phyloP scores from a whole-genome alignment of 257 asterid species.

The Cinchona pubescens region DNA sequence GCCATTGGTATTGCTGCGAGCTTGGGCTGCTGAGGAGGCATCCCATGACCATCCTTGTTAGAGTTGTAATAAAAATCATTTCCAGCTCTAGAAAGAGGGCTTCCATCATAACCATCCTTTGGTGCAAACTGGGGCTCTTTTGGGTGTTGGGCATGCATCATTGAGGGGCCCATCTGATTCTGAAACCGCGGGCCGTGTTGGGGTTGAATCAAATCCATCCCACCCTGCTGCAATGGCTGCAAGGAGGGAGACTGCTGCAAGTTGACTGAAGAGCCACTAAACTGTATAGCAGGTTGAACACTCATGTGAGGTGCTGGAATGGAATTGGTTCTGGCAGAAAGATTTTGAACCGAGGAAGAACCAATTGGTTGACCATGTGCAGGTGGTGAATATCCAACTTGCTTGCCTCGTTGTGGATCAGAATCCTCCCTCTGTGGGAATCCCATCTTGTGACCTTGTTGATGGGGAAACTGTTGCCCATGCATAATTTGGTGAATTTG shows the following conservation, averaged over 20 bases:
- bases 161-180: slow-evolving; percentile 56
- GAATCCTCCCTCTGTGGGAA: slow-evolving; percentile 50
- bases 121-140: slow-evolving; percentile 50
- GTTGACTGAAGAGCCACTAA: slow-evolving; percentile 44
- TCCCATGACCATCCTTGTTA: slow-evolving; percentile 46
- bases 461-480: slow-evolving; percentile 57
- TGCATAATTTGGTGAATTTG: slow-evolving; percentile 48
- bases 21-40: slow-evolving; percentile 65
- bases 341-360: slow-evolving; percentile 43
- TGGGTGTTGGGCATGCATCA: slow-evolving; percentile 56
- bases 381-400: slow-evolving; percentile 61
- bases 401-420: slow-evolving; percentile 58
- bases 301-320: slow-evolving; percentile 37
- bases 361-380: slow-evolving; percentile 52
- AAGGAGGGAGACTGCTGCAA: slow-evolving; percentile 51
- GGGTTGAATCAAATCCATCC: slow-evolving; percentile 41
- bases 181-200: slow-evolving; percentile 59
- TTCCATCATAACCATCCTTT: slow-evolving; percentile 61
- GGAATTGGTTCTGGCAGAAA: slow-evolving; percentile 40
- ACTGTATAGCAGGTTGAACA: slow-evolving; percentile 43
- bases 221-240: slow-evolving; percentile 42
- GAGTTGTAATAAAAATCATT: slow-evolving; percentile 50
- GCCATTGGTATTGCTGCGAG: slow-evolving; percentile 73
- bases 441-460: slow-evolving; percentile 59
- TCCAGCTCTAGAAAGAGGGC: slow-evolving; percentile 55